Conservation (phyloP, 1,139 yeast species). For the Pichia sp. region DNA sequence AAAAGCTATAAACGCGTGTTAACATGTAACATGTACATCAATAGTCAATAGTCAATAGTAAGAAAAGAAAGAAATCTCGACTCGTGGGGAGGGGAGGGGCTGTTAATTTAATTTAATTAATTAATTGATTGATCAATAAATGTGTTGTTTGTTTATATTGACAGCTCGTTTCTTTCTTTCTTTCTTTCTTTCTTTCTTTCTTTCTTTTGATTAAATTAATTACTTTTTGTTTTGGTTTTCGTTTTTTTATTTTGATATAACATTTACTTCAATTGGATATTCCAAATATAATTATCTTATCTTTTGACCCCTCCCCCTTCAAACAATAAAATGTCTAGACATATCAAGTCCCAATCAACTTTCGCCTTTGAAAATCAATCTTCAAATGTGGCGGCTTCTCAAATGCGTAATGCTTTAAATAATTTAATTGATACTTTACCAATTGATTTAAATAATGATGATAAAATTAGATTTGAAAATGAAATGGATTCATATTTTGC, state of each 20-base stretch:
- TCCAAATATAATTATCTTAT: background rate
- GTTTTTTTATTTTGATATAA: no score
- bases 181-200: background rate
- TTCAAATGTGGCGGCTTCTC: slow-evolving; percentile 93
- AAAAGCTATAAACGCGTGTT: no score
- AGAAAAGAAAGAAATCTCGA: no score
- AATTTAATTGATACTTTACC: slow-evolving; percentile 75
- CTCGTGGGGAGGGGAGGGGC: no score
- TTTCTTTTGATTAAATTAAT: background rate
- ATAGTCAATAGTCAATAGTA: no score
- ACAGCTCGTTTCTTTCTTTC: background rate
- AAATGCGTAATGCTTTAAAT: slow-evolving; percentile 95
- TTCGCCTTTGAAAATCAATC: slow-evolving; percentile 95
- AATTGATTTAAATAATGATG: slow-evolving; percentile 23
- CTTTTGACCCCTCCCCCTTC: background rate
- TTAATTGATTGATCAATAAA: no score
- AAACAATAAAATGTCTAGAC: slow-evolving; percentile 36
- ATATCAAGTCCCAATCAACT: slow-evolving; percentile 67
- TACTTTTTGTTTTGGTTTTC: no score
- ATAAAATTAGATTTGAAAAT: slow-evolving; percentile 64
- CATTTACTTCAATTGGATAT: no score
- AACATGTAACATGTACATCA: no score
- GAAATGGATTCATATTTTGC: slow-evolving; percentile 96
- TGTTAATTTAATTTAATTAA: no score
- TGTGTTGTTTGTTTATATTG: background rate